phyloP scores from a whole-genome alignment of 768 basidiomycete genomes.

The Leccinum broughii region DNA sequence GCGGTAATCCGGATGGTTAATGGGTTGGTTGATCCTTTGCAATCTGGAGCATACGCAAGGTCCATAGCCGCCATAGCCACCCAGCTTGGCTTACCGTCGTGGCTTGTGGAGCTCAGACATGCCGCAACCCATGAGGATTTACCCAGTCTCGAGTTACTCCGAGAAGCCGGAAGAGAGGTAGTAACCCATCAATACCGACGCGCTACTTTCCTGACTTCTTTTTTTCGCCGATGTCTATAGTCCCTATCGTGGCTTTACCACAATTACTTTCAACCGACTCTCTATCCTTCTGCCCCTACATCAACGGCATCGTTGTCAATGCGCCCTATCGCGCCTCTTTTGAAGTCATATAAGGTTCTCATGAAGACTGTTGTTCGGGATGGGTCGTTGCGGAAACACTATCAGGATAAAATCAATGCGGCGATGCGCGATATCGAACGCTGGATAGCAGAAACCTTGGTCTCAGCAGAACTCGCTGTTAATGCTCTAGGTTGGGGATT shows the following conservation, averaged over 20 bases:
- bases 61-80: conserved; percentile 87
- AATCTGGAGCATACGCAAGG: conserved; percentile 84
- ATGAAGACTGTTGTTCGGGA: conserved; percentile 66
- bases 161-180: conserved; percentile 76
- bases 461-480: conserved; percentile 53
- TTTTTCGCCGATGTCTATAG: conserved; percentile 39
- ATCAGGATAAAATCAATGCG: conserved; percentile 50
- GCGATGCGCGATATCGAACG: conserved; percentile 66
- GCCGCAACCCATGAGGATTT: conserved; percentile 96
- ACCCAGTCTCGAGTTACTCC: conserved; percentile 77
- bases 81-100: conserved; percentile 81
- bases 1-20: conserved; percentile 91
- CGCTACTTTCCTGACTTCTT: conserved; percentile 2
- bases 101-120: conserved; percentile 92
- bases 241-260: conserved; percentile 80
- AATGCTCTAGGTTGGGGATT: conserved; percentile 49
- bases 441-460: conserved; percentile 75
- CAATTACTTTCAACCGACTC: conserved; percentile 81
- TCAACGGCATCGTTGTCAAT: conserved; percentile 37
- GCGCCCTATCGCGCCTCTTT: conserved; percentile 62
- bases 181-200: conserved; percentile 3
- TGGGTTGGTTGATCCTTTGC: conserved; percentile 92
- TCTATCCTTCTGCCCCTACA: conserved; percentile 50
- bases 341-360: conserved; percentile 73
- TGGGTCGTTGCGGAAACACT: conserved; percentile 52